These are phyloP conservation scores for Teratosphaeria epicoccoides DNA, from an alignment of 2,329 filamentous ascomycete species.

Conservation along the genomic window DNA sequence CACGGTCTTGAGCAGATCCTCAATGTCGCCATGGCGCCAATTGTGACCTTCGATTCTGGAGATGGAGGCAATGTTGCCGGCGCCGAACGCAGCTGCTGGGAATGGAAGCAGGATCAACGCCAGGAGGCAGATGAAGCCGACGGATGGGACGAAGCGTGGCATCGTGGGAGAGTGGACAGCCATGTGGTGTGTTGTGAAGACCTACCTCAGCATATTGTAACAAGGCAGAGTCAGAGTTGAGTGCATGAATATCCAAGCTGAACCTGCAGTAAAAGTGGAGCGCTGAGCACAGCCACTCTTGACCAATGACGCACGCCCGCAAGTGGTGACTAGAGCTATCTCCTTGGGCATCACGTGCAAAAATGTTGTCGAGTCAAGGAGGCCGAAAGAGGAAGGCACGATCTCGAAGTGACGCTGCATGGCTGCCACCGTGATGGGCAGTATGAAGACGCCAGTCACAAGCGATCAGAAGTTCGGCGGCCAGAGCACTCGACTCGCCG, in stretches of 20 bases:
- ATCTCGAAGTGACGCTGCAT: no score
- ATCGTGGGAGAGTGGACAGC: not conserved
- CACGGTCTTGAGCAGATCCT: conserved; percentile 40
- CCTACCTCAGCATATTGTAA: not conserved
- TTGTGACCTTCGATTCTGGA: conserved; percentile 38
- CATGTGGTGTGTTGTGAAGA: not conserved
- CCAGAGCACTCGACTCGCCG: no score
- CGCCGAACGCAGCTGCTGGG: conserved; percentile 32
- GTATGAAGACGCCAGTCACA: no score
- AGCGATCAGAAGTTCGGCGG: no score
- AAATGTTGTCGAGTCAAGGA: no score
- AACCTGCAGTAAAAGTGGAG: not conserved
- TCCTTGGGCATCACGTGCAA: no score
- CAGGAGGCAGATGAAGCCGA: conserved; percentile 19
- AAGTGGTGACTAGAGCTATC: no score
- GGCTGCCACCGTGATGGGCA: no score
- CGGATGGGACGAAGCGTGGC: conserved; percentile 5
- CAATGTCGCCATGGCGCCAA: conserved; percentile 44
- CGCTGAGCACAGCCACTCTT: not conserved
- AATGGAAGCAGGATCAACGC: conserved; percentile 20
- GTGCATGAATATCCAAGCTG: not conserved
- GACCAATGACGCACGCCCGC: no score
- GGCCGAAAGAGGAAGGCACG: no score
- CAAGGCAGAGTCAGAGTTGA: not conserved
- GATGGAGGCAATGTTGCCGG: conserved; percentile 37